Percentiles rank a stretch among this genome's conserved stretches.
phyloP scores from a whole-genome alignment of 495 filamentous ascomycete genomes.

The Lepraria neglecta region DNA sequence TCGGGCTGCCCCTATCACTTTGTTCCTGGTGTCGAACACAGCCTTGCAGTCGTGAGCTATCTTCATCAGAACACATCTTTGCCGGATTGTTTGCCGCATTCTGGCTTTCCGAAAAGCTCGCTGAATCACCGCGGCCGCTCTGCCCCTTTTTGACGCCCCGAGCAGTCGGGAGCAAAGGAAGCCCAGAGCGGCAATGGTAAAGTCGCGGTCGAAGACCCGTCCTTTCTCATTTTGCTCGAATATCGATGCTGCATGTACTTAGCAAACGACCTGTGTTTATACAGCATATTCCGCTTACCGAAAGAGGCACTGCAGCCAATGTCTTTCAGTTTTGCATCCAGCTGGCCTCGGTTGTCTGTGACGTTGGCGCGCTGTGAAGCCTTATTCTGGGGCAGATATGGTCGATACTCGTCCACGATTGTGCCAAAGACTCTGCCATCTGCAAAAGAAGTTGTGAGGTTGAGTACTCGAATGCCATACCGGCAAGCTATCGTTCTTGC shows the following conservation, averaged over 20 bases:
- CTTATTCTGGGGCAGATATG: slow-evolving; percentile 24
- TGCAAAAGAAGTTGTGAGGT: slow-evolving; percentile 56
- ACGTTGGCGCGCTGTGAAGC: neutral
- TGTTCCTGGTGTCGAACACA: slow-evolving; percentile 36
- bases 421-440: slow-evolving; percentile 50
- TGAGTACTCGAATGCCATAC: slow-evolving; percentile 44
- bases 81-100: slow-evolving; percentile 29
- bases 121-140: slow-evolving; percentile 44
- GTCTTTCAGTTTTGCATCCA: slow-evolving; percentile 30
- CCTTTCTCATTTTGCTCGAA: slow-evolving; percentile 31
- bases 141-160: slow-evolving; percentile 40
- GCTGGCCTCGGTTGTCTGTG: slow-evolving; percentile 2
- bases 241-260: slow-evolving; percentile 29
- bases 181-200: slow-evolving; percentile 50
- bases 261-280: neutral
- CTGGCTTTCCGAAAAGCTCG: slow-evolving; percentile 38
- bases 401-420: slow-evolving; percentile 56
- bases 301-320: slow-evolving; percentile 35
- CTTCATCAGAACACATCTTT: slow-evolving; percentile 39
- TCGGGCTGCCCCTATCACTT: slow-evolving; percentile 46
- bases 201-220: slow-evolving; percentile 42
- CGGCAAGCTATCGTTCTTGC: slow-evolving; percentile 43
- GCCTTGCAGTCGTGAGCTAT: slow-evolving; percentile 44
- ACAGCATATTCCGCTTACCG: slow-evolving; percentile 9
- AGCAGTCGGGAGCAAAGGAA: slow-evolving; percentile 61